Conservation (phyloP, 2,329 filamentous ascomycete species). For the Blumeria hordei region DNA sequence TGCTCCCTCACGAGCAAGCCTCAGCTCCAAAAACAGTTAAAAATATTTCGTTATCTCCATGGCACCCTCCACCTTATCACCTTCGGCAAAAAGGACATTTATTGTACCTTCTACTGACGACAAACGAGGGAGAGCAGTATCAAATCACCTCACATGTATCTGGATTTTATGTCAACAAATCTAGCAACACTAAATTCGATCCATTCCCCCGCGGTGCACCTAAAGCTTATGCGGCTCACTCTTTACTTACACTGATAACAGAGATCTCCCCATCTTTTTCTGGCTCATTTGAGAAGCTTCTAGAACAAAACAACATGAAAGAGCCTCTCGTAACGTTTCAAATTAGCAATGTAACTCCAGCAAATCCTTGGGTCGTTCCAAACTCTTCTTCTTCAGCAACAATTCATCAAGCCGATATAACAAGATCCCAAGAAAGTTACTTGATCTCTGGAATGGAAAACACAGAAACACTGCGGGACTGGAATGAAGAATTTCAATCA, state of each 20-base stretch:
- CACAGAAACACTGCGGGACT: slow-evolving; percentile 81
- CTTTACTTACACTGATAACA: slow-evolving; percentile 55
- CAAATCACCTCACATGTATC: slow-evolving; percentile 86
- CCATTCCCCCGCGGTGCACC: slow-evolving; percentile 57
- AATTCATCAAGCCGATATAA: slow-evolving; percentile 59
- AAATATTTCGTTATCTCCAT: slow-evolving; percentile 64
- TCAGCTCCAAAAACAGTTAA: slow-evolving; percentile 76
- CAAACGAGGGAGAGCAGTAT: slow-evolving; percentile 82
- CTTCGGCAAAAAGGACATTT: slow-evolving; percentile 80
- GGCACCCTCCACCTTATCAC: slow-evolving; percentile 89
- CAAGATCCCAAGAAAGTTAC: slow-evolving; percentile 79
- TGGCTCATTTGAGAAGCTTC: slow-evolving; percentile 48
- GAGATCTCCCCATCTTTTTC: slow-evolving; percentile 67
- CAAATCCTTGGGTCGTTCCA: slow-evolving; percentile 77
- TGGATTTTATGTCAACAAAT: slow-evolving; percentile 94
- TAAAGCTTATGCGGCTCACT: slow-evolving; percentile 63
- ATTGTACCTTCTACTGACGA: slow-evolving; percentile 70
- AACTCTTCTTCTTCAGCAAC: slow-evolving; percentile 36
- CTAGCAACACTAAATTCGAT: slow-evolving; percentile 84
- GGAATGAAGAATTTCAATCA: slow-evolving; percentile 98
- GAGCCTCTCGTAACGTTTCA: slow-evolving; percentile 86
- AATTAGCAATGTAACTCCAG: slow-evolving; percentile 81
- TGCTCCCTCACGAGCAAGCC: slow-evolving; percentile 43
- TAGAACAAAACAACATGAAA: slow-evolving; percentile 62
- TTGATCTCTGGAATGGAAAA: slow-evolving; percentile 79